Evolutionary conservation across 768 basidiomycete genomes (phyloP).

Genomic region (Lactarius psammicola): DNA sequence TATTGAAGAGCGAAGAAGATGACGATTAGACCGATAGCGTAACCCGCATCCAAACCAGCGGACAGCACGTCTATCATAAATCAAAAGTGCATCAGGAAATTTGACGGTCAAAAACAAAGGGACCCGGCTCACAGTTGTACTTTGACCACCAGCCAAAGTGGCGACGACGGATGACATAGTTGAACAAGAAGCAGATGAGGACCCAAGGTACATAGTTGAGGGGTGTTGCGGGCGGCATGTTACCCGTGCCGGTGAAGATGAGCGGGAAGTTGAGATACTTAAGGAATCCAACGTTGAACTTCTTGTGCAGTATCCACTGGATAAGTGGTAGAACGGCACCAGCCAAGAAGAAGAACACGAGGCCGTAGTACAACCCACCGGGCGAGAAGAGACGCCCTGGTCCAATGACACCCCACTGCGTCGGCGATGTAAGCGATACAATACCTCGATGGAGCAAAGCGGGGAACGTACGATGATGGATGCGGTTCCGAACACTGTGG

Average conservation of each 20-base stretch:
- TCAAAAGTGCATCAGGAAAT: no score
- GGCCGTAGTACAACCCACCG: slow-evolving; percentile 29
- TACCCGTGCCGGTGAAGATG: slow-evolving; percentile 41
- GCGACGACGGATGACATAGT: slow-evolving; percentile 40
- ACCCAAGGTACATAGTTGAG: slow-evolving; percentile 43
- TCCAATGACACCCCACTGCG: slow-evolving; percentile 66
- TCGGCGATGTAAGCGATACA: neutral
- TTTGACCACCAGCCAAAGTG: slow-evolving; percentile 43
- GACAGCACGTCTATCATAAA: slow-evolving; percentile 60
- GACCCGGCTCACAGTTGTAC: slow-evolving; percentile 38
- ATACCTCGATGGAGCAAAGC: neutral
- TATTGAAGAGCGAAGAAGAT: slow-evolving; percentile 67
- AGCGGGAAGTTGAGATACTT: slow-evolving; percentile 61
- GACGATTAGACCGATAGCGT: slow-evolving; percentile 53
- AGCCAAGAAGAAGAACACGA: slow-evolving; percentile 77
- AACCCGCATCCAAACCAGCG: slow-evolving; percentile 69
- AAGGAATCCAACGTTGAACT: slow-evolving; percentile 31
- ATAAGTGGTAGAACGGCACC: slow-evolving; percentile 61
- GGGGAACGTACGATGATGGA: slow-evolving; percentile 62
- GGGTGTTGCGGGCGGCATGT: slow-evolving; percentile 45
- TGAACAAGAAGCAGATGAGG: slow-evolving; percentile 40
- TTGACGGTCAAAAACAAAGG: slow-evolving; percentile 30
- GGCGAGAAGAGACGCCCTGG: slow-evolving; percentile 43
- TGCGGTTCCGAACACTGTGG: slow-evolving; percentile 76
- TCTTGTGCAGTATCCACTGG: slow-evolving; percentile 46